Conservation (phyloP, 2,329 filamentous ascomycete genomes). For the Immersiporthe knoxdaviesiana region DNA sequence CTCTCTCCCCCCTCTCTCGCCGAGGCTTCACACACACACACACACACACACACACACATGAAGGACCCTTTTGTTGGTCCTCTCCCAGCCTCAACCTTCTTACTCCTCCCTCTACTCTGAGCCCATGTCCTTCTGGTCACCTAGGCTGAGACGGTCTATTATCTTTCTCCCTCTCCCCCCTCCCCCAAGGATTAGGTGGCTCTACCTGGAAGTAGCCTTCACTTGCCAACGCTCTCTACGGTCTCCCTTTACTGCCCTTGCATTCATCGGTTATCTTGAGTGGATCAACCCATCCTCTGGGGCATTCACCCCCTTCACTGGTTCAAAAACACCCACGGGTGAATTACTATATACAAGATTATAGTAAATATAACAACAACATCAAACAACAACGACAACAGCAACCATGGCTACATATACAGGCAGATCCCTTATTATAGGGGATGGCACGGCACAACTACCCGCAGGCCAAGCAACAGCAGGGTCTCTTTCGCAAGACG, state of each 20-base stretch:
- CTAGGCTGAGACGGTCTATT: background rate
- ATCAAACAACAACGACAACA: background rate
- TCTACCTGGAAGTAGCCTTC: too few relatives aligned
- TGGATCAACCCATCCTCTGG: background rate
- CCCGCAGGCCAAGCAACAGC: background rate
- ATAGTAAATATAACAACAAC: background rate
- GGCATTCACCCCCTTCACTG: background rate
- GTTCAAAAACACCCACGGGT: background rate
- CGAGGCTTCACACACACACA: background rate
- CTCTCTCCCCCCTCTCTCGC: background rate
- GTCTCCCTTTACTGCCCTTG: background rate
- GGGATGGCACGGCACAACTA: background rate
- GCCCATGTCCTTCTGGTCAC: background rate
- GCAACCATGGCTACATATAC: conserved; percentile 1
- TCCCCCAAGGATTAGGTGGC: background rate
- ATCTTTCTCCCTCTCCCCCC: too few relatives aligned
- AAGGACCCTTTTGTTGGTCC: background rate
- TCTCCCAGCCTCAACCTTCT: background rate
- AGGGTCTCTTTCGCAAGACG: background rate
- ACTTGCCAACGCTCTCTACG: background rate
- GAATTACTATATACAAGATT: background rate
- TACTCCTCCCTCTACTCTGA: background rate
- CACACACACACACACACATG: background rate
- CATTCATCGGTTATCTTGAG: background rate
- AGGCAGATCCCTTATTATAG: background rate